Evolutionary conservation across 2,329 filamentous ascomycete species (phyloP), one percentile per base, ranked within the genome.

Genomic region (Paecilomyces variotii): DNA sequence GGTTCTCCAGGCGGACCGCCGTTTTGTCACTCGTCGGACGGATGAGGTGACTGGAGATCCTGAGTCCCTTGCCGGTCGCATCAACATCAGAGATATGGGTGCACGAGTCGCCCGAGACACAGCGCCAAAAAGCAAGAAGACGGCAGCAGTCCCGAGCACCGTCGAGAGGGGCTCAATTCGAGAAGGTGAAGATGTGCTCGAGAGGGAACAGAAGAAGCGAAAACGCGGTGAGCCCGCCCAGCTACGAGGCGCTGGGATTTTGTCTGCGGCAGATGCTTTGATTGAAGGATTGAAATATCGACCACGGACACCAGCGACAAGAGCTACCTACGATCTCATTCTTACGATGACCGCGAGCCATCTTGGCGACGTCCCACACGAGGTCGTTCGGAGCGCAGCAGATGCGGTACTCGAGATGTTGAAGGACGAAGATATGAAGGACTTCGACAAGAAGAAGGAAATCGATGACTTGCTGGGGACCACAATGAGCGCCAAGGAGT

Each of bases 1-100:
- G 91, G 94, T 99, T 74, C 90, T 99, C 85, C 94, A 99, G 89
- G 92, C 91, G 80, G 94, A 99, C 81, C 88, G 92, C 79, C 88
- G 94, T 69, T 97, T 99, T 74, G 88, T 96, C 68, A 91, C 91
- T 64, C 87, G 94, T 74, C 87, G 91, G 69, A 91, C 87, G 67
- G 93, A 99, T 77, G 95, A 99, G 79, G 87, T 91, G 63, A 97
- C 93, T 56, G 94, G 94, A 68, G 94, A 99, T 74, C 95, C 94
- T 56, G 94, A 99, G 79, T 99, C 95, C 59, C 85, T 99, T 60
- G 95, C 94, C 59, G 94, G 94, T 57, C 88, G 92, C 67, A 87
- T 99, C 74, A 93, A 89, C 66, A 93, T 99, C 69, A 85, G 86
- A 68, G 92, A 99, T 69, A 99, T 99, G 94, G 94, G 94, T 56